Conservation (phyloP, 352 stramenopile genomes). For the Phytophthora cryptogea region DNA sequence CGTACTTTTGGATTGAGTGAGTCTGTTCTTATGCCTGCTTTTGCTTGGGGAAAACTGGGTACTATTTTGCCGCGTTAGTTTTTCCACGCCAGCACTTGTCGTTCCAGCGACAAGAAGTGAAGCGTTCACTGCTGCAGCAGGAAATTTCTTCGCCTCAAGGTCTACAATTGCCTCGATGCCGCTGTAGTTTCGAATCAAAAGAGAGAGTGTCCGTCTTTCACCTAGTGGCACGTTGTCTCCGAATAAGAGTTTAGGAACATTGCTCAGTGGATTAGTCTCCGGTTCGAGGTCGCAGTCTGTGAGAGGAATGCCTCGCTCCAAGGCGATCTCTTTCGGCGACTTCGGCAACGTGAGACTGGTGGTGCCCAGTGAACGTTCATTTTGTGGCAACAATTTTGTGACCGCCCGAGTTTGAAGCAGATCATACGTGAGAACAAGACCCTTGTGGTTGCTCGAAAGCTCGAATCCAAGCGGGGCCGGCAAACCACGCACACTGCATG, state of each 20-base stretch:
- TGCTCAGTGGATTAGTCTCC: constrained; percentile 38
- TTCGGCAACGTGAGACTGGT: constrained; percentile 24
- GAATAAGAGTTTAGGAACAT: constrained; percentile 62
- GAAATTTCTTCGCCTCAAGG: constrained; percentile 66
- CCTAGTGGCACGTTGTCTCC: constrained; percentile 63
- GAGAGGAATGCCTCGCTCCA: constrained; percentile 43
- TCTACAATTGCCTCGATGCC: constrained; percentile 70
- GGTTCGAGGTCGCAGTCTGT: constrained; percentile 54
- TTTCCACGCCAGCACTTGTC: neutral
- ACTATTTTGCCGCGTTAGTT: neutral
- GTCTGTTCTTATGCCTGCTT: constrained; percentile 8
- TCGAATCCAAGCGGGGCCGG: constrained; percentile 65
- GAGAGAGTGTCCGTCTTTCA: constrained; percentile 46
- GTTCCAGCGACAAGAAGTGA: neutral
- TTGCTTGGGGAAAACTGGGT: constrained; percentile 21
- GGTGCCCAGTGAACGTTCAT: constrained; percentile 1
- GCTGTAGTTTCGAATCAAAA: constrained; percentile 81
- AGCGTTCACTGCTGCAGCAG: constrained; percentile 16
- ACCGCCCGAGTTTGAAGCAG: constrained; percentile 29
- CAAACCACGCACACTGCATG: constrained; percentile 67
- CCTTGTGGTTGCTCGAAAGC: constrained; percentile 68
- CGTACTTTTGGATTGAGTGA: constrained; percentile 3
- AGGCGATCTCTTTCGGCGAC: constrained; percentile 45
- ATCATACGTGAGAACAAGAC: constrained; percentile 81
- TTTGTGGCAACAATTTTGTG: neutral